phyloP scores from a whole-genome alignment of 257 asterid species.

The Pogostemon cablin region DNA sequence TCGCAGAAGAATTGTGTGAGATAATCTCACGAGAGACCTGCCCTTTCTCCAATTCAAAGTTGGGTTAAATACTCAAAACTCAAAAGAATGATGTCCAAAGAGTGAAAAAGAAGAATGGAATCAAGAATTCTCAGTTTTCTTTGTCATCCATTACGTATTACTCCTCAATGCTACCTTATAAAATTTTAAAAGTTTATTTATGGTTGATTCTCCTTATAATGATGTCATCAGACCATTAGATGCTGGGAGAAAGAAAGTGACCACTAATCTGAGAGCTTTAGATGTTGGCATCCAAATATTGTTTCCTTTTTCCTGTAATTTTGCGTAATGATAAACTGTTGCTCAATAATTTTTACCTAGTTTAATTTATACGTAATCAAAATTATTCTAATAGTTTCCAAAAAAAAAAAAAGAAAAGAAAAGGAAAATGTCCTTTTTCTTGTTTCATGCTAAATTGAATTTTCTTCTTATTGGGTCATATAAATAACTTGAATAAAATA shows the following conservation, averaged over 20 bases:
- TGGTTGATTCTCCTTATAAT: conserved; percentile 7
- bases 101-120: not conserved
- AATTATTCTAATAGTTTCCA: not conserved
- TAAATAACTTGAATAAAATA: conserved; percentile 2
- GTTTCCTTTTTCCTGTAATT: not conserved
- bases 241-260: not conserved
- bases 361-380: not conserved
- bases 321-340: not conserved
- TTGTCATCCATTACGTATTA: not conserved
- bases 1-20: not conserved
- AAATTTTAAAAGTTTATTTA: not conserved
- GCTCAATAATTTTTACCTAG: not conserved
- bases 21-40: not conserved
- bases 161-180: conserved; percentile 4
- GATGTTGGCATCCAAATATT: not conserved
- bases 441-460: not conserved
- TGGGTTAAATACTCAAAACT: not conserved
- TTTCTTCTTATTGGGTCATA: conserved; percentile 7
- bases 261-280: not conserved
- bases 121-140: not conserved
- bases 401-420: not conserved
- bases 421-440: no score
- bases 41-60: not conserved
- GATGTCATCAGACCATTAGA: not conserved
- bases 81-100: not conserved